Base-by-base conservation (phyloP, 2,329 filamentous ascomycete species). In the Arthrobotrys conoides region DNA sequence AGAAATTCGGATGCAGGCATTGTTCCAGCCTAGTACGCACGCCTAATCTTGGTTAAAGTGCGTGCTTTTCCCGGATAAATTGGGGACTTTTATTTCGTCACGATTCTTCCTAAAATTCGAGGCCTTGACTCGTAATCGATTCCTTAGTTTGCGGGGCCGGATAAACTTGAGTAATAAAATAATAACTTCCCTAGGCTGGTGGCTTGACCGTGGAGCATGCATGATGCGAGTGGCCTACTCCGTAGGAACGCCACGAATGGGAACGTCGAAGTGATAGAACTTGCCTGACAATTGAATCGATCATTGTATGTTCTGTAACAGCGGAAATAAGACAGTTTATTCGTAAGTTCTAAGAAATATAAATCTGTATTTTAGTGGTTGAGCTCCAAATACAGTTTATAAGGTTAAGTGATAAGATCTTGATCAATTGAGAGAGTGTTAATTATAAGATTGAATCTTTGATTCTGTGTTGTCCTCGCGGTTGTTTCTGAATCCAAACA, bases 111-210 rank as follows among this genome's bases (percentile, higher is more conserved):
- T 44, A 30, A 64, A 71, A 36, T 24, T 48, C 20, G 22, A 63
- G 9, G 38, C 10, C 36, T 61, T 72, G 33, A 48, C 48, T 61
- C 61, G 61, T 66, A 67, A 38, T 30, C n/a, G n/a, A n/a, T n/a
- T n/a, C 38, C 41, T 44, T 51, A 16, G 33, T 61, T 55, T 53
- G 68, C 51, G 57, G 44, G 51, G 68, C 53, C 68, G 68, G 68
- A 64, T 71, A 71, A 71, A 55, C 57, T 65, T 61, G 41, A 71
- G 53, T 71, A 71, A 64, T 71, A 71, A 71, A 71, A 71, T 71
- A 71, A 71, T 64, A 71, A 71, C 68, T 71, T 57, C 68, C 68
- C 51, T 38, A 44, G 44, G 22, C 10, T 53, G 14, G 68, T 71
- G 68, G 68, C 68, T 61, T 44, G 36, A 55, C 51, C 51, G 22